phyloP scores from a whole-genome alignment of 2,329 filamentous ascomycete species.

The Aspergillus fischeri region DNA sequence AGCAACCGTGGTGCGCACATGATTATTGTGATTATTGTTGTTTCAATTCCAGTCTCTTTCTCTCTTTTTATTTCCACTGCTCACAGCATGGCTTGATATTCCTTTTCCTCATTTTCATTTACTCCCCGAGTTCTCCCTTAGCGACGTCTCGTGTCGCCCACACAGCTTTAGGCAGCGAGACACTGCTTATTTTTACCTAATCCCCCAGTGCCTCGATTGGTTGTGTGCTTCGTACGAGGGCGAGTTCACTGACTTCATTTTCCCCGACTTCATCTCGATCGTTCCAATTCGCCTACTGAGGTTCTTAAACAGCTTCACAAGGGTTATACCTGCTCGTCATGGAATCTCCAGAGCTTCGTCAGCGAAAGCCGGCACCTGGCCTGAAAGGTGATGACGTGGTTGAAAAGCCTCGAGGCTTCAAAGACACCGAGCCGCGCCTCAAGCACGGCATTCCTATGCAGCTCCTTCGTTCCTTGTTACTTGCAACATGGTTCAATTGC shows the following conservation, averaged over 20 bases:
- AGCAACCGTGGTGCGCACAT: background rate
- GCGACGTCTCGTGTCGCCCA: background rate
- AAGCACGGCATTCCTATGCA: slow-evolving; percentile 46
- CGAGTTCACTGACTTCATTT: background rate
- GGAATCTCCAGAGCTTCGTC: slow-evolving; percentile 29
- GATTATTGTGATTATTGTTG: background rate
- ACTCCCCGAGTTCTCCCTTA: background rate
- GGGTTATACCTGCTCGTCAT: slow-evolving; percentile 18
- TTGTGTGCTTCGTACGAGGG: background rate
- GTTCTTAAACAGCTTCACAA: background rate
- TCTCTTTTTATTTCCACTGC: background rate
- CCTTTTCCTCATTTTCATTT: background rate
- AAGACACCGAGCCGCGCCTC: slow-evolving; percentile 30
- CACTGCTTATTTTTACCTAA: background rate
- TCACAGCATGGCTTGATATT: slow-evolving; percentile 1
- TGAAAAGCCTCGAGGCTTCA: slow-evolving; percentile 14
- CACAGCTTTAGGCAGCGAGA: background rate
- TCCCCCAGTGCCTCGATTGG: background rate
- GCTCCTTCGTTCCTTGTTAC: slow-evolving; percentile 41
- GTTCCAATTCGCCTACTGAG: background rate
- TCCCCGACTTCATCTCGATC: background rate
- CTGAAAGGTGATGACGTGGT: slow-evolving; percentile 12
- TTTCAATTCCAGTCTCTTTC: background rate
- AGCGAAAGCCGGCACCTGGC: slow-evolving; percentile 24
- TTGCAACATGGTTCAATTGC: slow-evolving; percentile 44